Evolutionary conservation across 2,329 filamentous ascomycete species (phyloP).

Genomic region (Paecilomyces variotii): DNA sequence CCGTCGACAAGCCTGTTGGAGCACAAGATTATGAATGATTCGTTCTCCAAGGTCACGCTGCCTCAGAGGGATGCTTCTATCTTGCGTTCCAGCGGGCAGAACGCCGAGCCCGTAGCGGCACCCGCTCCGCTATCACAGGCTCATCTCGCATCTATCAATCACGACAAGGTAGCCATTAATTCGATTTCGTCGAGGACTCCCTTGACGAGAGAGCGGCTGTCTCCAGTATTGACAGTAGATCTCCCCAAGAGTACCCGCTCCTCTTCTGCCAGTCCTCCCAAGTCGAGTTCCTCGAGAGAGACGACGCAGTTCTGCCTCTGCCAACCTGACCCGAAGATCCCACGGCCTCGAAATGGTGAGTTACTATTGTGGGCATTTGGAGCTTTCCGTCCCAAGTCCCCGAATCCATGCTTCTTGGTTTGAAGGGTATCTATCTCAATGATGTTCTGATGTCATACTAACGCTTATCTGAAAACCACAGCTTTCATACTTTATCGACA

Average conservation of each 20-base stretch:
- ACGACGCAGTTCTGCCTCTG: constrained; percentile 57
- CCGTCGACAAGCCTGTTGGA: constrained; percentile 29
- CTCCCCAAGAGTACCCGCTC: constrained; percentile 19
- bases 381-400: neutral
- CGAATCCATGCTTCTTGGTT: neutral
- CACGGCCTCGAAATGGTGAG: constrained; percentile 63
- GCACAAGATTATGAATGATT: constrained; percentile 35
- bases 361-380: constrained; percentile 8
- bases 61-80: neutral
- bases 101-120: constrained; percentile 1
- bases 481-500: constrained; percentile 97
- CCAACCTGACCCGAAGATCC: constrained; percentile 63
- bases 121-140: constrained; percentile 6
- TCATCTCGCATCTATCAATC: constrained; percentile 20
- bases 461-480: constrained; percentile 37
- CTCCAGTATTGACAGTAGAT: constrained; percentile 13
- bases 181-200: constrained; percentile 10
- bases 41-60: constrained; percentile 11
- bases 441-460: constrained; percentile 10
- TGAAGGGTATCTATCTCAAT: neutral
- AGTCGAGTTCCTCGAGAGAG: constrained; percentile 30
- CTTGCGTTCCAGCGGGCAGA: neutral
- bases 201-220: constrained; percentile 9
- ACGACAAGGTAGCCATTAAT: constrained; percentile 16
- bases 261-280: constrained; percentile 26